Conservation (phyloP, 2,329 filamentous ascomycete species). For the Sporothrix schenckii region DNA sequence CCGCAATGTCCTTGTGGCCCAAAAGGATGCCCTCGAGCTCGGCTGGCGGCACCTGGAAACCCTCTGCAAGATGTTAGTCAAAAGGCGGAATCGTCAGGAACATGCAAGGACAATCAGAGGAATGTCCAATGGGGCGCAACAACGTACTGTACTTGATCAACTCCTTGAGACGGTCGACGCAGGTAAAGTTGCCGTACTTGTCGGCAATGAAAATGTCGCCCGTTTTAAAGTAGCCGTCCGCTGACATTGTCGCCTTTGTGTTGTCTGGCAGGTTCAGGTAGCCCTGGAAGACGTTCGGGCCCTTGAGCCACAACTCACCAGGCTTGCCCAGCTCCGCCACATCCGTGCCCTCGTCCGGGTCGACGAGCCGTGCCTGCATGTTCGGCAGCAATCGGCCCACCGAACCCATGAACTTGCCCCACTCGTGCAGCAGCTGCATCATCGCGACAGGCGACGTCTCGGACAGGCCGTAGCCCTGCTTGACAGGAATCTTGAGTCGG, state of each 20-base stretch:
- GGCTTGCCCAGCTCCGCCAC: slow-evolving; percentile 56
- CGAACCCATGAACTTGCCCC: slow-evolving; percentile 74
- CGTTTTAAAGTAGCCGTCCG: slow-evolving; percentile 86
- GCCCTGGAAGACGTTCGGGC: slow-evolving; percentile 78
- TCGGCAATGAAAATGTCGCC: slow-evolving; percentile 85
- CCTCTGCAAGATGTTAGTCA: slow-evolving; percentile 51
- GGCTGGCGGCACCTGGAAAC: slow-evolving; percentile 70
- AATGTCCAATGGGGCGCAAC: slow-evolving; percentile 30
- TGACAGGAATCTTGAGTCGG: slow-evolving; percentile 76
- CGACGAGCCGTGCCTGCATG: slow-evolving; percentile 79
- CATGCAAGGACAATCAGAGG: background rate
- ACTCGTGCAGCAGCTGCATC: slow-evolving; percentile 73
- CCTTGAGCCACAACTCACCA: slow-evolving; percentile 77
- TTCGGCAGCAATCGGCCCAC: slow-evolving; percentile 79
- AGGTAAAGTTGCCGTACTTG: slow-evolving; percentile 77
- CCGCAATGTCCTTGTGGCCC: slow-evolving; percentile 50
- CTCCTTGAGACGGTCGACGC: slow-evolving; percentile 82
- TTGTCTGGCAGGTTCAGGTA: slow-evolving; percentile 75
- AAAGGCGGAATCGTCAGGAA: no score
- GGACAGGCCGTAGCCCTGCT: slow-evolving; percentile 89
- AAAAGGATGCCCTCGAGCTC: slow-evolving; percentile 60
- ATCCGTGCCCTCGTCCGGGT: slow-evolving; percentile 55
- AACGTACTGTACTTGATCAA: slow-evolving; percentile 62
- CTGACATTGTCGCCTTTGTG: slow-evolving; percentile 70
- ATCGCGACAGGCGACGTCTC: slow-evolving; percentile 84